Base-by-base conservation (phyloP, 768 basidiomycete species). In the Lactarius vividus region DNA sequence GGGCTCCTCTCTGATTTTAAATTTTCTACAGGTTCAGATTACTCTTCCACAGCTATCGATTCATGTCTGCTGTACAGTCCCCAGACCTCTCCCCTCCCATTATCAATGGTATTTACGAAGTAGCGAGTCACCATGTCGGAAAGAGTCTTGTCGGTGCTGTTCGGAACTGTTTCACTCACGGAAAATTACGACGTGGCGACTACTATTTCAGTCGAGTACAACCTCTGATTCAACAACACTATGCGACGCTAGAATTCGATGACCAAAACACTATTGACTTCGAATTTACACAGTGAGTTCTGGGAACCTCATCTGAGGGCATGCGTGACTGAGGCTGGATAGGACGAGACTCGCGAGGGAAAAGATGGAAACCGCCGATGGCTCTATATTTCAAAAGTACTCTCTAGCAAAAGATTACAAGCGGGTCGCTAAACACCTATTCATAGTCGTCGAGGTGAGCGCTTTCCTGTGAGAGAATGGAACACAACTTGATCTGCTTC, bases 21-120 rank as follows among this genome's bases (percentile, higher is more conserved):
- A 49, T 23, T 49, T 10, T 64, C 29, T 59, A 29, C 57, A 42
- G 57, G 49, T 11, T 26, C 63, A 64, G 52, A 59, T 7, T 4
- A 23, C 15, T 23, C 37, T 15, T 39, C 16, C 23, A 10, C 18
- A 10, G 1, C 10, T 10, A 40, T 11, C 26, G 2, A 13, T 13
- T 15, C 23, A 65, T 65, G 64, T 39, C 53, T 15, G 1, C 13
- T n/a, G 52, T 23, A 9, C 18, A n/a, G 15, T 16, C 23, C 13
- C 39, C 42, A 13, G 26, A 26, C n/a, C 33, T n/a, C 28, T 29
- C 31, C 6, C 18, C 63, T 6, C 39, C 40, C 4, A 53, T 64
- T 20, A 28, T n/a, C 20, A 53, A 40, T 3, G 55, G 39, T 9
- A n/a, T 15, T 13, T 2, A 40, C 18, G 9, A 40, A 42, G 57